phyloP scores from a whole-genome alignment of 2,329 filamentous ascomycete genomes.

The Penicillium sp. region DNA sequence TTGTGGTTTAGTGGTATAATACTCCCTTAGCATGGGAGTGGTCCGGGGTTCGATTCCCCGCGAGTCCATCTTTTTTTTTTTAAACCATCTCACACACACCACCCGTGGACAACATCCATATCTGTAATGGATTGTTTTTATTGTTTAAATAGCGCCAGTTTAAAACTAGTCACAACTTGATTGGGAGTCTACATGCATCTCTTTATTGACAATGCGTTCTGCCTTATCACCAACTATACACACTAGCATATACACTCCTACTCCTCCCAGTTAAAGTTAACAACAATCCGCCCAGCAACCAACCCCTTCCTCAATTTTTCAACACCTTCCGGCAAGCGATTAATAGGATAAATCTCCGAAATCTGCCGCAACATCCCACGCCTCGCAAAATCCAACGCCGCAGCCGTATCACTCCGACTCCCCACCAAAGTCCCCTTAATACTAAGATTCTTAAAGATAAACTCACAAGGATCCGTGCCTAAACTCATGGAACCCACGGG shows the following conservation, averaged over 20 bases:
- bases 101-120: too few species aligned
- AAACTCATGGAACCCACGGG: constrained; percentile 24
- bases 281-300: constrained; percentile 57
- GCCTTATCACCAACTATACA: too few species aligned
- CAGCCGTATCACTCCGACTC: constrained; percentile 40
- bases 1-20: constrained; percentile 55
- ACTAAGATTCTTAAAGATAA: constrained; percentile 30
- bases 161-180: too few species aligned
- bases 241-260: neutral
- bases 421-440: constrained; percentile 34
- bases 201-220: too few species aligned
- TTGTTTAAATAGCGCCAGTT: too few species aligned
- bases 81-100: too few species aligned
- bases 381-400: constrained; percentile 50
- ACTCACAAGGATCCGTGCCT: constrained; percentile 31
- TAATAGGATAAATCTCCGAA: constrained; percentile 53
- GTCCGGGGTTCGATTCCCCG: constrained; percentile 55
- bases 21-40: constrained; percentile 53
- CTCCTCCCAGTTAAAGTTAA: constrained; percentile 55
- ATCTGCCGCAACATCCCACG: constrained; percentile 57
- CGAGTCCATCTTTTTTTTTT: constrained; percentile 48
- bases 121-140: too few species aligned
- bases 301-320: constrained; percentile 55
- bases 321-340: constrained; percentile 55
- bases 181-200: too few species aligned